These are phyloP conservation scores for Leptosphaerulina australis DNA, from an alignment of 2,329 filamentous ascomycete genomes.

Conservation along the genomic window DNA sequence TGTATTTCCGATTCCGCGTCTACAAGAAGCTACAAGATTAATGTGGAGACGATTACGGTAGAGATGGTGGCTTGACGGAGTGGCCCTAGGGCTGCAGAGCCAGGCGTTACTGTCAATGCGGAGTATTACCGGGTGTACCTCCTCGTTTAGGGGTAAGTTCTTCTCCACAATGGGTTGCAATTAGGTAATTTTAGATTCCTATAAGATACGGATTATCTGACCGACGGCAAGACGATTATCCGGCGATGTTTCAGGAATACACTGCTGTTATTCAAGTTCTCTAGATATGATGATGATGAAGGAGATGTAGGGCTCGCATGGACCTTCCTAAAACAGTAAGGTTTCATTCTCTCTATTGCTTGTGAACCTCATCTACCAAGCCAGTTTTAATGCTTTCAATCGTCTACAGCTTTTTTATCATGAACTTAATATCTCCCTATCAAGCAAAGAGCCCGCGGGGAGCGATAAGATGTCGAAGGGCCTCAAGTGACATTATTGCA, in stretches of 20 bases:
- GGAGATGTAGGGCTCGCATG: background rate
- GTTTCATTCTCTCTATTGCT: background rate
- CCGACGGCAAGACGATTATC: background rate
- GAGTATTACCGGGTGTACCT: conserved; percentile 16
- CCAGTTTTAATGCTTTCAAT: background rate
- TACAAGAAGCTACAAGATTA: background rate
- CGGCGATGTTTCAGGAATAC: background rate
- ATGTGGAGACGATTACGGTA: conserved; percentile 18
- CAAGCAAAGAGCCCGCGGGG: no score
- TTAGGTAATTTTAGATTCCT: background rate
- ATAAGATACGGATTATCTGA: background rate
- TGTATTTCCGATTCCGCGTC: conserved; percentile 17
- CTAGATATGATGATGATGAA: background rate
- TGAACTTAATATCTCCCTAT: background rate
- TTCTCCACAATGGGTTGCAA: background rate
- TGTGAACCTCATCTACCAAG: background rate
- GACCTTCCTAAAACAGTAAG: conserved; percentile 7
- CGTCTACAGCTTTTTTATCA: background rate
- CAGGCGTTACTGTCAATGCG: background rate
- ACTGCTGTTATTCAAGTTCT: background rate
- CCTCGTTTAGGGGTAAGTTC: conserved; percentile 7
- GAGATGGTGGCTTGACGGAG: conserved; percentile 5
- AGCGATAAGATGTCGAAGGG: background rate
- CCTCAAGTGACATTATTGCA: background rate
- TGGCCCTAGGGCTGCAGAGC: background rate